phyloP scores from a whole-genome alignment of 176 grass and related monocot species.

The Oryza glaberrima region DNA sequence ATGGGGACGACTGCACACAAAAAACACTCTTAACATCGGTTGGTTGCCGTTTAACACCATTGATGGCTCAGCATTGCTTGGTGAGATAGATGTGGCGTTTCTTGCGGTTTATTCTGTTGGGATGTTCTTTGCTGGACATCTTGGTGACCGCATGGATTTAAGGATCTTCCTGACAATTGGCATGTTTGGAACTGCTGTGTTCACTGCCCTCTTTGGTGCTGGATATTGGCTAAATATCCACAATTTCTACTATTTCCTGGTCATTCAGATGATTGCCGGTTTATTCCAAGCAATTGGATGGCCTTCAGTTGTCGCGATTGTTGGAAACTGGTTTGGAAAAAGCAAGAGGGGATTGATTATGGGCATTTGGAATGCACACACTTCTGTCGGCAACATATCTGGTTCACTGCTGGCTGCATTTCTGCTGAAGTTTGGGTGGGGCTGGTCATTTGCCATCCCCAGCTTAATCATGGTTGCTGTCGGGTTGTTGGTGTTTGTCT shows the following conservation, averaged over 20 bases:
- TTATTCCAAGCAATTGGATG: constrained; percentile 82
- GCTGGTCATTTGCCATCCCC: constrained; percentile 86
- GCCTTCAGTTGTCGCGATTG: constrained; percentile 84
- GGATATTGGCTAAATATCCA: constrained; percentile 89
- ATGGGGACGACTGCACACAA: constrained; percentile 36
- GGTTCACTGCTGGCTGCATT: constrained; percentile 79
- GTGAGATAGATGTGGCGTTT: constrained; percentile 76
- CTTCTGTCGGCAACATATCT: constrained; percentile 81
- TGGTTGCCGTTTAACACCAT: constrained; percentile 70
- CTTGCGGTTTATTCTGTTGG: constrained; percentile 74
- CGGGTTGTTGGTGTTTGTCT: constrained; percentile 64
- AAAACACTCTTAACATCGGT: constrained; percentile 32
- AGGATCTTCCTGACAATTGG: constrained; percentile 78
- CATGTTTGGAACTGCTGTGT: constrained; percentile 73
- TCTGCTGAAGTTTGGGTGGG: constrained; percentile 81
- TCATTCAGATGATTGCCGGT: constrained; percentile 79
- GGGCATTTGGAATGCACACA: constrained; percentile 92
- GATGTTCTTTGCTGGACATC: constrained; percentile 88
- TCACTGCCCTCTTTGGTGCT: constrained; percentile 78
- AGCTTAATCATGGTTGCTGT: constrained; percentile 66
- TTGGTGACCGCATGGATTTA: constrained; percentile 77
- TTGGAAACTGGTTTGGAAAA: constrained; percentile 92
- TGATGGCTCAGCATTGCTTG: constrained; percentile 65
- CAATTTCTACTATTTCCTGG: constrained; percentile 71
- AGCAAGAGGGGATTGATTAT: constrained; percentile 86